A percentile compares a stretch with the other conserved stretches of the same genome.
Conservation (phyloP, 2,329 filamentous ascomycete species). For the Podosphaera xanthii region DNA sequence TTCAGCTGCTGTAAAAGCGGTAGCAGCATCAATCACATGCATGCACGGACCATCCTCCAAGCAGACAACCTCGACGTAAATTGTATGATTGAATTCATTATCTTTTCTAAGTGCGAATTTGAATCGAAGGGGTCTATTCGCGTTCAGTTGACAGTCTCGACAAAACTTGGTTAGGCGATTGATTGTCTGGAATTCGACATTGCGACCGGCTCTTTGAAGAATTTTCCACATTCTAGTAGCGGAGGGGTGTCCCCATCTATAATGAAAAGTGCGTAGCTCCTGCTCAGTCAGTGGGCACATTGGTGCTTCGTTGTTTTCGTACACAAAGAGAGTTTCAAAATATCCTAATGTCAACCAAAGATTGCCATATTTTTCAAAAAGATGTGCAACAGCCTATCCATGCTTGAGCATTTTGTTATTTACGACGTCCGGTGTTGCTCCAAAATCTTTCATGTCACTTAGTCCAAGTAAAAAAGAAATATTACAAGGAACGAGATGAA, state of each 20-base stretch:
- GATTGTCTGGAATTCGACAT: too few relatives aligned
- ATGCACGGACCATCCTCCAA: not conserved
- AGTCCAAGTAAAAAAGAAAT: not conserved
- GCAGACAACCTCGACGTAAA: not conserved
- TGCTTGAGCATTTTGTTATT: too few relatives aligned
- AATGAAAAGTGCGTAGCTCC: not conserved
- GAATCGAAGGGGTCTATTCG: not conserved
- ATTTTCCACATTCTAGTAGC: not conserved
- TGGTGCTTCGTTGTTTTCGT: too few relatives aligned
- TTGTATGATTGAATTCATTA: not conserved
- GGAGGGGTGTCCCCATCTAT: not conserved
- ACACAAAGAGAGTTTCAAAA: not conserved
- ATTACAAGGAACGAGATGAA: not conserved
- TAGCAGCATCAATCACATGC: not conserved
- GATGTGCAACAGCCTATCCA: too few relatives aligned
- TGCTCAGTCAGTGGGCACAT: too few relatives aligned
- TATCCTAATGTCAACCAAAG: not conserved
- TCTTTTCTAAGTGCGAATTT: conserved; percentile 1
- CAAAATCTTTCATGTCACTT: not conserved
- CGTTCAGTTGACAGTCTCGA: not conserved
- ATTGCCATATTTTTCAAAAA: not conserved
- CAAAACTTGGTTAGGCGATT: not conserved
- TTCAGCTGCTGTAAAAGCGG: not conserved
- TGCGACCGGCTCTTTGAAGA: not conserved
- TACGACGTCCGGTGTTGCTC: not conserved